These are phyloP conservation scores for Sophora flavescens DNA, from an alignment of 306 rosid species.

Conservation along the genomic window DNA sequence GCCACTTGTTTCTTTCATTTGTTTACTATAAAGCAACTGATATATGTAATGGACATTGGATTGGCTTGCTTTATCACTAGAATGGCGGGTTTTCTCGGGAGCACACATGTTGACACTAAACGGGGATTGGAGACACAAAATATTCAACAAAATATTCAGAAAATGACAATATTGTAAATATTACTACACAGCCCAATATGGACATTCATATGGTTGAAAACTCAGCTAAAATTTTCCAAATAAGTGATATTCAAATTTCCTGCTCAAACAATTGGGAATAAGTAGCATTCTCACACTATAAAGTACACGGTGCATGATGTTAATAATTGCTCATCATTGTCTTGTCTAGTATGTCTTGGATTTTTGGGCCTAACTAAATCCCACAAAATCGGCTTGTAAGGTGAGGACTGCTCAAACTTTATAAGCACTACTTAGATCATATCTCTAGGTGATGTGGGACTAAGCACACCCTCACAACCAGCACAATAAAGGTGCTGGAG, in stretches of 20 bases:
- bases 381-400: no score
- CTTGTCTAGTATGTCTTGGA: constrained; percentile 15
- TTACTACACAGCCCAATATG: constrained; percentile 27
- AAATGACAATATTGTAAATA: not conserved
- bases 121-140: constrained; percentile 23
- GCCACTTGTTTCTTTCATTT: constrained; percentile 36
- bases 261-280: constrained; percentile 19
- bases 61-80: constrained; percentile 28
- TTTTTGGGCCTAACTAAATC: no score
- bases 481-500: no score
- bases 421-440: no score
- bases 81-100: not conserved
- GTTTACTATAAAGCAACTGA: not conserved
- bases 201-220: not conserved
- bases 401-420: no score
- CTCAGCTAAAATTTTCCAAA: not conserved
- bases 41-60: constrained; percentile 16
- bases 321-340: constrained; percentile 29
- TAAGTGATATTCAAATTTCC: constrained; percentile 15
- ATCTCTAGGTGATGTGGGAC: no score
- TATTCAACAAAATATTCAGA: no score
- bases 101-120: not conserved
- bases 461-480: no score
- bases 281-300: not conserved
- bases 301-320: constrained; percentile 18